Percentiles rank a stretch among this genome's conserved stretches.
phyloP scores from a whole-genome alignment of 2,329 filamentous ascomycete genomes.

The Clarireedia monteithiana region DNA sequence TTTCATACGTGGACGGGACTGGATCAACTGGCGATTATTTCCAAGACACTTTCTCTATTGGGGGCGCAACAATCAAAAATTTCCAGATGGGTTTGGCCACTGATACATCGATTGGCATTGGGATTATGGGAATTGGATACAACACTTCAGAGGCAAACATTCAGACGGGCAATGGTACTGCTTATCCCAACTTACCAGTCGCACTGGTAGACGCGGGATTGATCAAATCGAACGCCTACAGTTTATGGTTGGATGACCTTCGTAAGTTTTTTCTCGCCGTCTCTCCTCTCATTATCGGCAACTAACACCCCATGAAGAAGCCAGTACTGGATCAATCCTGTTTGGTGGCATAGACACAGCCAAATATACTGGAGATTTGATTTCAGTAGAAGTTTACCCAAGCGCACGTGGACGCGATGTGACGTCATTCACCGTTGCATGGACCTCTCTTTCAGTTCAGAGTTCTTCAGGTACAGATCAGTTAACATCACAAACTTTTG shows the following conservation, averaged over 20 bases:
- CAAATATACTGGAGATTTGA: conserved; percentile 35
- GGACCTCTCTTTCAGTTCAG: conserved; percentile 27
- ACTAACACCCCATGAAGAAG: conserved; percentile 19
- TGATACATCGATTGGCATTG: conserved; percentile 41
- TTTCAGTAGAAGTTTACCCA: conserved; percentile 27
- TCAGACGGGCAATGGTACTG: conserved; percentile 36
- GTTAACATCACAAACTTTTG: conserved; percentile 27
- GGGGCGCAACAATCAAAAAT: conserved; percentile 38
- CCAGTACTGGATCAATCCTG: conserved; percentile 30
- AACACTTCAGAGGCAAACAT: conserved; percentile 37
- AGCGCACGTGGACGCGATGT: background rate
- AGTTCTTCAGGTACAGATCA: conserved; percentile 33
- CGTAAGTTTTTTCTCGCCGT: conserved; percentile 17
- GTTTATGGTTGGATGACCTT: conserved; percentile 32
- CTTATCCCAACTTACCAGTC: conserved; percentile 28
- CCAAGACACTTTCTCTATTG: conserved; percentile 46
- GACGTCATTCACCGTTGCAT: conserved; percentile 28
- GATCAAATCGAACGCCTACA: conserved; percentile 36
- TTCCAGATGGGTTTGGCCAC: conserved; percentile 49
- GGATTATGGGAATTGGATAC: conserved; percentile 54
- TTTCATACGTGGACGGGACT: conserved; percentile 52
- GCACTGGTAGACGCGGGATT: conserved; percentile 35
- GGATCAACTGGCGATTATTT: conserved; percentile 50
- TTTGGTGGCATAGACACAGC: conserved; percentile 41
- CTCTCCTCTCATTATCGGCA: background rate